Base-by-base conservation (phyloP, 768 basidiomycete species). In the Lentinula sp. region DNA sequence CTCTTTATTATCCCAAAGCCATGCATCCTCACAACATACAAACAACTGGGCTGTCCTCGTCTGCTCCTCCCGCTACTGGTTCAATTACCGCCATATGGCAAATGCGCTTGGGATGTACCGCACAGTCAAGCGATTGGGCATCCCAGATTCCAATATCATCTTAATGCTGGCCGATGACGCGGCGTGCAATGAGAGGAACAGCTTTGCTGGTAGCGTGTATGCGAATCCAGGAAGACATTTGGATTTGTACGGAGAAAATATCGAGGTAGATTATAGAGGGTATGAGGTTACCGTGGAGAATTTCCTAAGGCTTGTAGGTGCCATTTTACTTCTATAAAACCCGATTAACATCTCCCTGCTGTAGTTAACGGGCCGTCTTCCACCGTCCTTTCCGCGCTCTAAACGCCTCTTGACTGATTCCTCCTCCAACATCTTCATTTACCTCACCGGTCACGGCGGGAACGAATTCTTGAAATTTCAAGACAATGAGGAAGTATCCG, bases 41-140 rank as follows among this genome's bases (percentile, higher is more conserved):
- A 99, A 98, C 70, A 98, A 98, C 72, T 99, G 97, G 97, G 97
- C 97, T 1, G 95, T 99, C 5, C 78, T 98, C 39, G 95, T 98
- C 4, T 95, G 91, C 67, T 82, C 97, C 0, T 97, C 95, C 5
- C 72, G 95, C 61, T 96, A 95, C 71, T 98, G 95, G 95, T 99
- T 99, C 80, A 99, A 99, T 71, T 99, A 99, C 70, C 79, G 96
- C 46, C 97, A 98, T 72, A 98, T 98, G 94, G 87, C 97, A 8
- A 99, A 98, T 74, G 91, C 96, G 0, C 81, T 99, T 23, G 95
- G 95, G 70, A 98, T 99, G 95, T 98, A 98, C 70, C 92, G 97
- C 61, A 98, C 96, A 0, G 94, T 99, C 59, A 98, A 99, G 71
- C 88, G 95, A 6, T 84, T 99, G 9, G 97, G 97, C 13, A 97